Base-by-base conservation (phyloP, 495 filamentous ascomycete species). In the Aspergillus cristatus region DNA sequence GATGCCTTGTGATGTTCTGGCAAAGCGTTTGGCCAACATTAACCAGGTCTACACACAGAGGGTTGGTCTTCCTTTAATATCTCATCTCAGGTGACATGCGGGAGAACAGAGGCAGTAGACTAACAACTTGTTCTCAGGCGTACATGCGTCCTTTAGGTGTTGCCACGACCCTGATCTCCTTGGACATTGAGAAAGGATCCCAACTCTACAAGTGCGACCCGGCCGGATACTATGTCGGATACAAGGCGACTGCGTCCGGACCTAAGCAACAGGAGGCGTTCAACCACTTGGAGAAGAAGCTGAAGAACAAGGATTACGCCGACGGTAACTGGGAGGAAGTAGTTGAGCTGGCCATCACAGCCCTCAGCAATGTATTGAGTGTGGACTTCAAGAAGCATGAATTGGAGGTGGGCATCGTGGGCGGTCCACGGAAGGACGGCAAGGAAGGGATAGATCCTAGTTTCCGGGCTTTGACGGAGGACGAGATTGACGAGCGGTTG, bases 351-450 rank as follows among this genome's bases (percentile, higher is more conserved):
- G 91, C 83, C 28, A 97, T 98, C 65, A 81, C 86, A 12, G 84
- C 91, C 8, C 63, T 98, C 57, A 94, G 90, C 74, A 91, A 82
- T 36, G 89, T 98, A 36, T 75, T 98, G 37, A 94, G 87, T 58
- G 93, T 97, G 50, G 91, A 98, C 64, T 98, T 98, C 72, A 98
- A 98, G 80, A 96, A 96, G 71, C 82, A 82, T 55, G 91, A 98
- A 71, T 78, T 98, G 54, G 91, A 98, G 70, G 82, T 98, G 56
- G 91, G 93, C 48, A 84, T 98, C 53, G 91, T 95, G 13, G 91
- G 91, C 45, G 88, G 84, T 18, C 84, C 86, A 24, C 67, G 72
- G 42, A 57, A 65, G 30, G 87, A 89, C 52, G 89, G 86, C 52
- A 71, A 84, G 63, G 82, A 90, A 51, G 83, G 84, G 30, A 78